Conservation (phyloP, 2,329 filamentous ascomycete species). For the Hypoxylon sp. region DNA sequence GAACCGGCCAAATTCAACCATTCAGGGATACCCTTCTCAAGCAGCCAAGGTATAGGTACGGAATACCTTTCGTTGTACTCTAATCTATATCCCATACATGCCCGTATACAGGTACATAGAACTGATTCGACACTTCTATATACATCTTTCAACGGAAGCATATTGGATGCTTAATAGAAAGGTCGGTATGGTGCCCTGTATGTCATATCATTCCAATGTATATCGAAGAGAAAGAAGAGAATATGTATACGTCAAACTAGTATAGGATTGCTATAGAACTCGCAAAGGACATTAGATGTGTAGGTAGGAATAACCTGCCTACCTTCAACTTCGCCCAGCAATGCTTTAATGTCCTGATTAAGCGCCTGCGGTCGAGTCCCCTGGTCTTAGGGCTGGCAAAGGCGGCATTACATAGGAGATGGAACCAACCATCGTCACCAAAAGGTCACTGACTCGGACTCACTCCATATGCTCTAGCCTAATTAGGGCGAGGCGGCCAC, state of each 20-base stretch:
- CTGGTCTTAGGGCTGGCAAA: constrained; percentile 31
- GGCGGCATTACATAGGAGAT: constrained; percentile 9
- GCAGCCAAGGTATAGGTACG: background rate
- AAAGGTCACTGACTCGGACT: background rate
- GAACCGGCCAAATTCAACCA: background rate
- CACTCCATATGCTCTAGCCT: constrained; percentile 19
- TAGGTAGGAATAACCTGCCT: background rate
- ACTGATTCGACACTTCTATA: background rate
- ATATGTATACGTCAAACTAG: background rate
- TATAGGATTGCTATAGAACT: constrained; percentile 2
- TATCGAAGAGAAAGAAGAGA: too few relatives aligned
- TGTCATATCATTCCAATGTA: background rate
- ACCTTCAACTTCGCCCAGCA: constrained; percentile 6
- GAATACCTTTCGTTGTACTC: background rate
- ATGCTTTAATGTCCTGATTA: constrained; percentile 20
- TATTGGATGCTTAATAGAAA: too few relatives aligned
- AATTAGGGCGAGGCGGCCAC: constrained; percentile 14
- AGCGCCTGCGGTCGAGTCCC: constrained; percentile 13
- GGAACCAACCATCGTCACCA: constrained; percentile 8
- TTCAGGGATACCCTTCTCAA: too few relatives aligned
- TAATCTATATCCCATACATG: background rate
- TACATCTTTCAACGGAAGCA: background rate
- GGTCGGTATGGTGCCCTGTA: background rate
- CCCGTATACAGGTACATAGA: background rate
- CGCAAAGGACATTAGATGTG: background rate